phyloP scores from a whole-genome alignment of 208 protist species.

The Blastocrithidia nonstop region DNA sequence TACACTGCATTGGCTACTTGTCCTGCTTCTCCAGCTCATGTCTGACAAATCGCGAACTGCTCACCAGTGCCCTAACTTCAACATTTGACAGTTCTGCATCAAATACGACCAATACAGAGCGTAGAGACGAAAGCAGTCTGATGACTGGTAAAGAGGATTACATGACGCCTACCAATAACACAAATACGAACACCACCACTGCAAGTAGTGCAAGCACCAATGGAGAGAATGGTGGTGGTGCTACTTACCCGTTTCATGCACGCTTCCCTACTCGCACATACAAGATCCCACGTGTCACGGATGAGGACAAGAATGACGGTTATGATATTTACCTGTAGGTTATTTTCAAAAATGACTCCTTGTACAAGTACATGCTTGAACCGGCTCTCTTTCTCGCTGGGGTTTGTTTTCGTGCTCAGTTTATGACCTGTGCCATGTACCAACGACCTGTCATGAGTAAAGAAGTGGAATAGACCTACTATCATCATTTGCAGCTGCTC shows the following conservation, averaged over 20 bases:
- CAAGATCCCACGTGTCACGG: slow-evolving; percentile 5
- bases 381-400: slow-evolving; percentile 55
- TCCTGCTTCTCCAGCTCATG: slow-evolving; percentile 39
- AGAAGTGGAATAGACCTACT: slow-evolving; percentile 55
- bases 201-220: no score
- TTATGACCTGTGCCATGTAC: slow-evolving; percentile 56
- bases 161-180: no score
- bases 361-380: slow-evolving; percentile 40
- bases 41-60: no score
- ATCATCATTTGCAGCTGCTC: slow-evolving; percentile 54
- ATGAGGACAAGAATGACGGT: slow-evolving; percentile 10
- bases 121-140: no score
- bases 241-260: no score
- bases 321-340: slow-evolving; percentile 48
- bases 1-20: slow-evolving; percentile 50
- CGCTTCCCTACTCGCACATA: no score
- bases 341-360: slow-evolving; percentile 36
- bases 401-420: slow-evolving; percentile 74
- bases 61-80: no score
- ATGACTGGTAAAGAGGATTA: no score
- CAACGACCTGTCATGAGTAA: slow-evolving; percentile 24
- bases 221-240: no score
- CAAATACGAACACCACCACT: background rate
- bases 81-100: background rate
- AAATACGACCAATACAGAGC: no score